Percentiles rank a stretch among this genome's conserved stretches.
These are phyloP conservation scores for Hypoxylon sp. DNA, from an alignment of 2,329 filamentous ascomycete species.

Conservation along the genomic window DNA sequence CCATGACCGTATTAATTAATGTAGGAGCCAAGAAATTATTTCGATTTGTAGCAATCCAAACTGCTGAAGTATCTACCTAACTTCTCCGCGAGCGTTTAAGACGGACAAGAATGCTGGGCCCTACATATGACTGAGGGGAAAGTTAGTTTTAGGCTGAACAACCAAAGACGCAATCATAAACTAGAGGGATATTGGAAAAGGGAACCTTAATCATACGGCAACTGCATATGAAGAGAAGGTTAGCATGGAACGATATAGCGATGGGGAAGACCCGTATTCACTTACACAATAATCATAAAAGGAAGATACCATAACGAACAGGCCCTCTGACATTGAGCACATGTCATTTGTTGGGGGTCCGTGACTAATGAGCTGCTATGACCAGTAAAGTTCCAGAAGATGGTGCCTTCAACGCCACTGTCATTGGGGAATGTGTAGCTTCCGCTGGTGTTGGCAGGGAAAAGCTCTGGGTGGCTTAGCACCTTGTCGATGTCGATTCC, in stretches of 20 bases:
- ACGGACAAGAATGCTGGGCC: background rate
- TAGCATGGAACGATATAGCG: background rate
- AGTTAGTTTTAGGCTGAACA: slow-evolving; percentile 8
- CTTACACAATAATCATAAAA: slow-evolving; percentile 15
- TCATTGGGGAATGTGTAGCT: slow-evolving; percentile 20
- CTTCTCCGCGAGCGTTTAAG: background rate
- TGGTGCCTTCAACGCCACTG: slow-evolving; percentile 21
- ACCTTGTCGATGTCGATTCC: slow-evolving; percentile 25
- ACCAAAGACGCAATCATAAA: background rate
- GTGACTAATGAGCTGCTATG: background rate
- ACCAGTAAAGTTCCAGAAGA: slow-evolving; percentile 17
- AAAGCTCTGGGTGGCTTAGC: slow-evolving; percentile 9
- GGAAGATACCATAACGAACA: slow-evolving; percentile 1
- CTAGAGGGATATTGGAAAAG: background rate
- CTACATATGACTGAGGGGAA: background rate
- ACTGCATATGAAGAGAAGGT: background rate
- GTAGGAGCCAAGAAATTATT: background rate
- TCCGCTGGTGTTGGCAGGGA: background rate
- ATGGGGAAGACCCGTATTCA: background rate
- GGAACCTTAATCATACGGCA: slow-evolving; percentile 21
- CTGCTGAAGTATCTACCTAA: background rate
- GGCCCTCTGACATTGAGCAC: background rate
- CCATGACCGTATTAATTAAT: background rate
- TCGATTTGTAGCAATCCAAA: background rate
- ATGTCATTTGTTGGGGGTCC: slow-evolving; percentile 2